Base-by-base conservation (phyloP, 208 protist species). In the Acanthamoeba triangularis region DNA sequence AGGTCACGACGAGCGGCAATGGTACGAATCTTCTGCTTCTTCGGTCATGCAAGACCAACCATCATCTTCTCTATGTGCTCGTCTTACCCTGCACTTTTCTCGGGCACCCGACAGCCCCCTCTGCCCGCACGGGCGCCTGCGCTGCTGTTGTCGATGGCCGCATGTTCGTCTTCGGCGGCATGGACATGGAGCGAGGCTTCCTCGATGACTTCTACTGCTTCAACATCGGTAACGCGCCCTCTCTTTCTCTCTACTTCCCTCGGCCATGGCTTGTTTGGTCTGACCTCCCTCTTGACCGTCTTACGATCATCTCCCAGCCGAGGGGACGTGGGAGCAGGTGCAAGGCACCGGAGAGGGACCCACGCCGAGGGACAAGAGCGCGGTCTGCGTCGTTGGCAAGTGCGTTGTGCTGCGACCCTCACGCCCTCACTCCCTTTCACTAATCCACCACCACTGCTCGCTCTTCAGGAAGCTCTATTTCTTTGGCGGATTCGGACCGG, bases 111-210 rank as follows among this genome's bases (percentile, higher is more conserved):
- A 30, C 41, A 88, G 52, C 47, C 14, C 80, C 80, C 18, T 54
- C 80, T n/a, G 49, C 49, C 0, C 80, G 80, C 80, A 88, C 80
- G 20, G 80, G 80, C 37, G 80, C 49, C n/a, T 88, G 80, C n/a
- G 20, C 52, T 16, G 49, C 80, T 1, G 80, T 41, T 11, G 80
- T 61, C 33, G 80, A 88, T 59, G 47, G 80, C 14, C 41, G 28
- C 30, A 35, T 88, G 80, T 88, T 49, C 52, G 41, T 88, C 8
- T 88, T 88, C 63, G 80, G 80, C 16, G 80, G 80, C 30, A 88
- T 88, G 80, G 52, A 88, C 80, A 88, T 88, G 80, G 80, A 88
- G 30, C 49, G 41, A 54, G 49, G 52, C 41, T 88, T 54, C 49
- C 80, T 88, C 23, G 52, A 63, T 18, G 80, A 88, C 49, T n/a